Conservation (phyloP, 257 asterid species). For the Paulownia fortunei region DNA sequence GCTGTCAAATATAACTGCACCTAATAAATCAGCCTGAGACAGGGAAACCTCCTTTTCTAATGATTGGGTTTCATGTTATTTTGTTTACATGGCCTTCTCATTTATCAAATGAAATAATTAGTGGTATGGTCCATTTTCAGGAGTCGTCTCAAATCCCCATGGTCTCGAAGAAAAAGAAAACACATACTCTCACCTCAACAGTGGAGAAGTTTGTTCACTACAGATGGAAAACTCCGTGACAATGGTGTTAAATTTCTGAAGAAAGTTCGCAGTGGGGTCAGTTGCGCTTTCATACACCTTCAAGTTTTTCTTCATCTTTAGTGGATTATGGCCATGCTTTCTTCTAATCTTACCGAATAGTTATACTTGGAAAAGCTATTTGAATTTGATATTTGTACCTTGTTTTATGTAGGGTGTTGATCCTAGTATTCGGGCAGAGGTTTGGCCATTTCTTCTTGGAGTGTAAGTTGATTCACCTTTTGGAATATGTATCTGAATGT, state of each 20-base stretch:
- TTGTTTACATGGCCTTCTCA: conserved; percentile 23
- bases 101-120: conserved; percentile 29
- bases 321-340: background rate
- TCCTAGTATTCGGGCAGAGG: conserved; percentile 87
- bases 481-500: background rate
- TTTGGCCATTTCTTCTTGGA: conserved; percentile 98
- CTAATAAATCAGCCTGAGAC: background rate
- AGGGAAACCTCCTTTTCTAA: background rate
- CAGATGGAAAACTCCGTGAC: conserved; percentile 84
- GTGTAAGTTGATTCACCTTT: conserved; percentile 65
- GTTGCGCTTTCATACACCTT: conserved; percentile 37
- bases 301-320: conserved; percentile 11
- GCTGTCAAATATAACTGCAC: background rate
- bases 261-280: conserved; percentile 96
- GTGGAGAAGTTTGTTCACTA: conserved; percentile 77
- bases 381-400: conserved; percentile 15
- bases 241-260: conserved; percentile 82
- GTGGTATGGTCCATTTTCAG: conserved; percentile 49
- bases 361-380: conserved; percentile 10
- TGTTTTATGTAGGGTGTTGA: conserved; percentile 76
- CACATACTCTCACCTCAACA: conserved; percentile 72
- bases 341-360: background rate
- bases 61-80: conserved; percentile 13
- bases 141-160: conserved; percentile 87
- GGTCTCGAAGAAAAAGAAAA: conserved; percentile 93